A percentile compares a stretch with the other conserved stretches of the same genome.
Conservation (phyloP, 1,139 yeast genomes). For the Yamadazyma sp. region DNA sequence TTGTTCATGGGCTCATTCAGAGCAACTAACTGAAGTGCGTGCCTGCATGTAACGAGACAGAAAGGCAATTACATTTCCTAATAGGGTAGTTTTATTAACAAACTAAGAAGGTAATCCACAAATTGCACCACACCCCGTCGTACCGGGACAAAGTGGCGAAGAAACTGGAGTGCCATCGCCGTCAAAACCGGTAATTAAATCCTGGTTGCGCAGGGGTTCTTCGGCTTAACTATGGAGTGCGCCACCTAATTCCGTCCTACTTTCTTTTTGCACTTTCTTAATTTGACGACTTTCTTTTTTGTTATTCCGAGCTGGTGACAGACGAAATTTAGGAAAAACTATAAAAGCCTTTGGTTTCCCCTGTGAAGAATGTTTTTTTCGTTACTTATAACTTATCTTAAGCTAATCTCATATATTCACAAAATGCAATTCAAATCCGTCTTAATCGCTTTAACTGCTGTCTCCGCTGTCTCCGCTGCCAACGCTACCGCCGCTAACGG, state of each 20-base stretch:
- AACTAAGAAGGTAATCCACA: conserved; percentile 1
- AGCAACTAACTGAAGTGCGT: neutral
- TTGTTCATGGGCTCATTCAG: neutral
- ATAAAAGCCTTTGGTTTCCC: conserved; percentile 12
- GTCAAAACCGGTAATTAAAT: neutral
- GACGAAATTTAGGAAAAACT: conserved; percentile 8
- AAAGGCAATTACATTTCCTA: conserved; percentile 6
- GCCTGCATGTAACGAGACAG: conserved; percentile 1
- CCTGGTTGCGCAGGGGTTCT: neutral
- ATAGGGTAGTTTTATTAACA: conserved; percentile 10
- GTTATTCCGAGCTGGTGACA: conserved; percentile 1
- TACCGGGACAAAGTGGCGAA: conserved; percentile 1
- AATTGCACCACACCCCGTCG: conserved; percentile 1
- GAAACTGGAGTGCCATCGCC: neutral
- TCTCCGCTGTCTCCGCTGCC: conserved; percentile 40
- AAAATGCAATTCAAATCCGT: conserved; percentile 45
- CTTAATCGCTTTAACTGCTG: conserved; percentile 43
- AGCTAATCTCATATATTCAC: neutral
- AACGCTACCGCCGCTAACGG: conserved; percentile 36
- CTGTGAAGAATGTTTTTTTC: conserved; percentile 7
- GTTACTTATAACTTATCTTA: neutral
- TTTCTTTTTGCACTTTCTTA: conserved; percentile 1
- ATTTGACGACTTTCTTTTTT: neutral
- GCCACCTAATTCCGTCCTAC: neutral
- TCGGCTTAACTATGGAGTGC: neutral